Evolutionary conservation across 2,329 filamentous ascomycete genomes (phyloP).

Genomic region (Claviceps sp.): DNA sequence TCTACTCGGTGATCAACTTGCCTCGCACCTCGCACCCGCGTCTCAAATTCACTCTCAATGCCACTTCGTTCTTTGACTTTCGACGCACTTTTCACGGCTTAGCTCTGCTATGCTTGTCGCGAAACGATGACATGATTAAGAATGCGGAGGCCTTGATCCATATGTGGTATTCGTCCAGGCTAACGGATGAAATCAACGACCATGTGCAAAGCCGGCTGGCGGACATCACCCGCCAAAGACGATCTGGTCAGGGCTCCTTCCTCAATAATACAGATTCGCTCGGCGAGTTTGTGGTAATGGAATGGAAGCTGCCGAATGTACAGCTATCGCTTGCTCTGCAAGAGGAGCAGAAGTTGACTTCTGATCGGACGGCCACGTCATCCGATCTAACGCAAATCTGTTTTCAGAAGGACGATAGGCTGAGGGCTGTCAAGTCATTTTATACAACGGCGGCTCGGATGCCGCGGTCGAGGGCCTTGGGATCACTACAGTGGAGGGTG

Average conservation of each 20-base stretch:
- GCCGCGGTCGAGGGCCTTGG: slow-evolving; percentile 8
- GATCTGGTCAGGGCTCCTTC: no score
- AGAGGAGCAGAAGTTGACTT: neutral
- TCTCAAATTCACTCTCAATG: slow-evolving; percentile 8
- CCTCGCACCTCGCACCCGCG: slow-evolving; percentile 8
- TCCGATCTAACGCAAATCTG: neutral
- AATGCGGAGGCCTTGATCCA: slow-evolving; percentile 14
- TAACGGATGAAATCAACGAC: slow-evolving; percentile 3
- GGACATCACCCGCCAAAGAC: neutral
- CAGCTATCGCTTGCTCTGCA: neutral
- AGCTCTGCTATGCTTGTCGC: neutral
- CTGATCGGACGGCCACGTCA: neutral
- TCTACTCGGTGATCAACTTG: slow-evolving; percentile 13
- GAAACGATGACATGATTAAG: slow-evolving; percentile 2
- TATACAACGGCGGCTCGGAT: slow-evolving; percentile 5
- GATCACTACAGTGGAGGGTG: slow-evolving; percentile 9
- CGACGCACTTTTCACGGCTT: neutral
- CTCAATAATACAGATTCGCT: neutral
- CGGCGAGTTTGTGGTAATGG: neutral
- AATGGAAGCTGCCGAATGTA: neutral
- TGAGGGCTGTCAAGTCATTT: neutral
- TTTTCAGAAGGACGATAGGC: neutral
- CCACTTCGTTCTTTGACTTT: neutral
- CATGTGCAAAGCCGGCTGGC: neutral
- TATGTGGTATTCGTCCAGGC: slow-evolving; percentile 14